phyloP scores from a whole-genome alignment of 2,329 filamentous ascomycete species.

The Pseudogymnoascus sp. region DNA sequence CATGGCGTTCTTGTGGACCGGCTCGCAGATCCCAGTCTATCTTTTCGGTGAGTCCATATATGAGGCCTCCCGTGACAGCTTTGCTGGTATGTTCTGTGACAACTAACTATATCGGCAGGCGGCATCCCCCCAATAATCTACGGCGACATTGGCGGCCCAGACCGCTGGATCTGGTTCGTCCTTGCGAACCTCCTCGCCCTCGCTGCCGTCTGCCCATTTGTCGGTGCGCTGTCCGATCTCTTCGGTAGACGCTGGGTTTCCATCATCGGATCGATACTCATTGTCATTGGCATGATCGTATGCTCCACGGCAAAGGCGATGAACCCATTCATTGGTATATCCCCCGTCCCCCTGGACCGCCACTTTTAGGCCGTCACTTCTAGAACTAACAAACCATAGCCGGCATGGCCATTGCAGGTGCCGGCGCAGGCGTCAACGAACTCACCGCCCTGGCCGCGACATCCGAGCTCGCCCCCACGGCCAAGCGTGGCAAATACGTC shows the following conservation, averaged over 20 bases:
- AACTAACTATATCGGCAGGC: conserved; percentile 21
- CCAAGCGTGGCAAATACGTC: conserved; percentile 56
- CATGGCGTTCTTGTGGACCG: conserved; percentile 55
- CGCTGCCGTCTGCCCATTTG: conserved; percentile 54
- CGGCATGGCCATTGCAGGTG: conserved; percentile 48
- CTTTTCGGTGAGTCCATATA: conserved; percentile 34
- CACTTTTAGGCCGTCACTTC: neutral
- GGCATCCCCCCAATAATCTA: conserved; percentile 47
- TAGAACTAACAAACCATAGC: conserved; percentile 27
- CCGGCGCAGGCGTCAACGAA: conserved; percentile 61
- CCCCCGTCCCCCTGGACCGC: neutral
- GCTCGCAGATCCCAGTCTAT: conserved; percentile 51
- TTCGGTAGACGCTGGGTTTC: conserved; percentile 55
- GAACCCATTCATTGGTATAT: conserved; percentile 53
- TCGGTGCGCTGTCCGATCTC: conserved; percentile 58
- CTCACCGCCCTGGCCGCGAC: conserved; percentile 61
- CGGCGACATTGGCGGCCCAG: conserved; percentile 46
- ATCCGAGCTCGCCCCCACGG: conserved; percentile 59
- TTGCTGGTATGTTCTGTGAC: neutral
- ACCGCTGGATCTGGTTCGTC: conserved; percentile 31
- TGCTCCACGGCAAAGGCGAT: conserved; percentile 50
- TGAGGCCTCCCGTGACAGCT: neutral
- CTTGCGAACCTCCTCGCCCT: conserved; percentile 48
- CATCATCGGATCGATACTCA: conserved; percentile 43
- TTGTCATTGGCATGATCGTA: conserved; percentile 54